These are phyloP conservation scores for Geotrichum europaeum DNA, from an alignment of 1,139 yeast species.

Conservation along the genomic window DNA sequence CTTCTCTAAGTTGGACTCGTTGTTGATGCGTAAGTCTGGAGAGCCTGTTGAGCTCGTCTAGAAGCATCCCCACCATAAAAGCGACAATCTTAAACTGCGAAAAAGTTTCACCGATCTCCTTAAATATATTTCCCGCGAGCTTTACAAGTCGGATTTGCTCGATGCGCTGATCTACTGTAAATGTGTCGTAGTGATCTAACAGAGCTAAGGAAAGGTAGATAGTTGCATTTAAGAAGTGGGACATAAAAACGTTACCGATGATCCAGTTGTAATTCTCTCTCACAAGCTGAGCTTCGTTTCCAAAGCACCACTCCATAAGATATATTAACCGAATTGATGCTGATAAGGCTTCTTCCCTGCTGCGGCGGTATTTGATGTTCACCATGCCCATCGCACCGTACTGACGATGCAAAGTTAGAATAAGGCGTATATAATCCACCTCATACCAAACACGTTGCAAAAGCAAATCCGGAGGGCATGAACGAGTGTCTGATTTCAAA, in stretches of 20 bases:
- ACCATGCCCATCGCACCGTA: constrained; percentile 26
- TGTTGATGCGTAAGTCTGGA: constrained; percentile 11
- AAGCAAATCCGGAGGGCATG: constrained; percentile 21
- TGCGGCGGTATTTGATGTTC: constrained; percentile 23
- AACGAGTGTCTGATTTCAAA: constrained; percentile 1
- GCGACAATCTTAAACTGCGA: not conserved
- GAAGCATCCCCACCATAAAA: not conserved
- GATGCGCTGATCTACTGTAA: constrained; percentile 9
- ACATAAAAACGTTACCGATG: constrained; percentile 1
- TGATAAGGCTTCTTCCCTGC: constrained; percentile 28
- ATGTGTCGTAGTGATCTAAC: constrained; percentile 9
- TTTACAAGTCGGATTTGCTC: constrained; percentile 10
- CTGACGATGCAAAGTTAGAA: constrained; percentile 32
- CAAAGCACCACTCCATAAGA: constrained; percentile 30
- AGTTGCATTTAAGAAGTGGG: constrained; percentile 11
- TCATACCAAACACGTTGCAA: constrained; percentile 32
- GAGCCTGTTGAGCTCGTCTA: not conserved
- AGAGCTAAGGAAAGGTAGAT: constrained; percentile 2
- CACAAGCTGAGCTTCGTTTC: constrained; percentile 24
- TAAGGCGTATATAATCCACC: constrained; percentile 29
- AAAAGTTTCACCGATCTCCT: not conserved
- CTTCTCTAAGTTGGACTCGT: not conserved
- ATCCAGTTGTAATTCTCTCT: constrained; percentile 13
- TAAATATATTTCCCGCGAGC: not conserved
- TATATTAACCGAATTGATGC: constrained; percentile 30